Evolutionary conservation across 768 basidiomycete genomes (phyloP).

Genomic region (Tricholoma matsutake): DNA sequence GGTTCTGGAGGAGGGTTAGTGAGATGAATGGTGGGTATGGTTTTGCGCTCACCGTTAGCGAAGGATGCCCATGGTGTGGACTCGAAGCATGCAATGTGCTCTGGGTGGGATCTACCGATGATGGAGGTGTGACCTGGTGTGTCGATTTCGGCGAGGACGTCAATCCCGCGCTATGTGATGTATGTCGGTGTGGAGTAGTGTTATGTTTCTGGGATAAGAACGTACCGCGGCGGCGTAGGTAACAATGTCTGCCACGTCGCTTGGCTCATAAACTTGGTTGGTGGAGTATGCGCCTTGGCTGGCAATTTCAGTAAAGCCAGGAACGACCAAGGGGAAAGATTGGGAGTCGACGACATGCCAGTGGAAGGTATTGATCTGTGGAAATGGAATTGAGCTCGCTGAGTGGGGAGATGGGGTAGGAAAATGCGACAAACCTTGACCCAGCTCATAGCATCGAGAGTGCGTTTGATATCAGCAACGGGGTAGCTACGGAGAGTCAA

Average conservation of each 20-base stretch:
- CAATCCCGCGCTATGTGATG: constrained; percentile 59
- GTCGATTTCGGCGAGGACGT: constrained; percentile 75
- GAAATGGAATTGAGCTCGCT: neutral
- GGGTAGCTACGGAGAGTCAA: constrained; percentile 36
- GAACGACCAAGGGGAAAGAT: constrained; percentile 70
- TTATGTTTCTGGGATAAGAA: constrained; percentile 5
- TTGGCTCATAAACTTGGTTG: constrained; percentile 46
- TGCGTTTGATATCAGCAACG: constrained; percentile 59
- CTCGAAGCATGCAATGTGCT: constrained; percentile 68
- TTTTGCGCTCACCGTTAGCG: constrained; percentile 40
- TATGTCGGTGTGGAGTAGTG: constrained; percentile 1
- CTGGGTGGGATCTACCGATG: constrained; percentile 66
- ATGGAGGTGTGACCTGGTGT: constrained; percentile 80
- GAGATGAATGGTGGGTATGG: neutral
- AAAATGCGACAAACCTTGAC: constrained; percentile 55
- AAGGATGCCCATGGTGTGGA: constrained; percentile 59
- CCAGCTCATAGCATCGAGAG: constrained; percentile 76
- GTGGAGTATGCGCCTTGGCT: constrained; percentile 65
- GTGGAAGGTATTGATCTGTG: constrained; percentile 70
- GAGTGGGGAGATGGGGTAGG: neutral
- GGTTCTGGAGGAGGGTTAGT: constrained; percentile 47
- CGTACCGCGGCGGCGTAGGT: constrained; percentile 68
- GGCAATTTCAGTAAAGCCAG: constrained; percentile 58
- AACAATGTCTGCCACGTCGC: constrained; percentile 58
- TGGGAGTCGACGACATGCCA: constrained; percentile 87